Base-by-base conservation (phyloP, 306 rosid species). In the Lathyrus tuberosus region DNA sequence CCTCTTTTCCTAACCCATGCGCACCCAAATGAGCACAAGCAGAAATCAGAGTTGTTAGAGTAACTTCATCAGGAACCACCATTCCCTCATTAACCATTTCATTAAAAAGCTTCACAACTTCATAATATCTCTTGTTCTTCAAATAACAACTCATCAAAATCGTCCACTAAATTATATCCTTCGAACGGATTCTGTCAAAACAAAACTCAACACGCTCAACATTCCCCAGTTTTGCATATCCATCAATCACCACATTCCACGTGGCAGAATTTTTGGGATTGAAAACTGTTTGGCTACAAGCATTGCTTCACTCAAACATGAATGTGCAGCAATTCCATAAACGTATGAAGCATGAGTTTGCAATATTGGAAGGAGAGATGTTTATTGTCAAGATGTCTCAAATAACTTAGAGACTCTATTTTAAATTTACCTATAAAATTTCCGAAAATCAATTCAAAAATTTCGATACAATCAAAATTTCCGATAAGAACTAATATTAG, bases 21-120 rank as follows among this genome's bases (percentile, higher is more conserved):
- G 88, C 88, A 63, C 96, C 98, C 10, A 90, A 65, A 84, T 92
- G 96, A 26, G 96, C 96, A 82, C 91, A 88, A 22, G 93, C 84
- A 3, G 96, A 88, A 77, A 90, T 56, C 47, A 88, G 77, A 51
- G 88, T 74, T 14, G 86, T 58, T 82, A 92, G 40, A 4, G 97
- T 80, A 80, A 90, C 87, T 73, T 79, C 85, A 74, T 90, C 91
- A n/a, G 90, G 96, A 62, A 42, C 67, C 51, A 42, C 69, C 22
- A 85, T 62, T 67, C 88, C 87, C 67, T 83, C 76, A 54, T 18
- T 8, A n/a, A 75, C 72, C 96, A 88, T 86, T 40, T 86, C 79
- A 73, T 71, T 65, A 68, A 84, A 88, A 73, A 83, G 75, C 18
- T 33, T 60, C 33, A 90, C 67, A 3, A 91, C 95, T 65, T 90